phyloP scores from a whole-genome alignment of 2,329 filamentous ascomycete species.

The Ascochyta clinopodiicola region DNA sequence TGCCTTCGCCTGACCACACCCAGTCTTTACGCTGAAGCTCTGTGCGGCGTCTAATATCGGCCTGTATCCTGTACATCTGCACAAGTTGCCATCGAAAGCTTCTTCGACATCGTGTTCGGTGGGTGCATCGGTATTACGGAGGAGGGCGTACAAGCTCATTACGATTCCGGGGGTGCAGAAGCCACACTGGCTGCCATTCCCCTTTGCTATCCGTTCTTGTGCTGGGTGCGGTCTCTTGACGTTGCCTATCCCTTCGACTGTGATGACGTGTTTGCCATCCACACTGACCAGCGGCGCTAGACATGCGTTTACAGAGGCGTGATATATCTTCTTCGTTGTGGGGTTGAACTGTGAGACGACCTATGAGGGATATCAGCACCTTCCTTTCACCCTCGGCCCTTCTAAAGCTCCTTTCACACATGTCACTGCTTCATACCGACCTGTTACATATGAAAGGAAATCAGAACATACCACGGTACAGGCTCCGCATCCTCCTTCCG shows the following conservation, averaged over 20 bases:
- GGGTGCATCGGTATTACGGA: conserved; percentile 82
- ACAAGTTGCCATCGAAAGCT: conserved; percentile 95
- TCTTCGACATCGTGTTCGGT: conserved; percentile 88
- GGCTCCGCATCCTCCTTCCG: conserved; percentile 94
- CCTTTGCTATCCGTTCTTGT: conserved; percentile 88
- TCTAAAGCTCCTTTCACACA: neutral
- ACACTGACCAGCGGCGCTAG: conserved; percentile 90
- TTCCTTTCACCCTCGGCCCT: neutral
- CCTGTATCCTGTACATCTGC: conserved; percentile 92
- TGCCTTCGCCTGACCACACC: conserved; percentile 61
- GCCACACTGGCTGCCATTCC: conserved; percentile 91
- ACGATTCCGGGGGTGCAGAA: conserved; percentile 98
- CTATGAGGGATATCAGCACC: conserved; percentile 39
- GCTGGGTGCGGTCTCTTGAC: conserved; percentile 84
- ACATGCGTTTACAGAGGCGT: conserved; percentile 96
- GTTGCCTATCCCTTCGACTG: conserved; percentile 93
- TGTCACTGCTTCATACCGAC: neutral
- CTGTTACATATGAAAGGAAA: conserved; percentile 5
- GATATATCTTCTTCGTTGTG: conserved; percentile 89
- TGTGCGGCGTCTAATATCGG: conserved; percentile 94
- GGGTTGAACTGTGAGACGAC: conserved; percentile 92
- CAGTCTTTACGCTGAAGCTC: conserved; percentile 72
- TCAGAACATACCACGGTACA: conserved; percentile 76
- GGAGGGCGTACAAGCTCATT: conserved; percentile 92
- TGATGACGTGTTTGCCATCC: conserved; percentile 98